Percentiles rank a stretch among this genome's conserved stretches.
These are phyloP conservation scores for Ustilago cynodontis DNA, from an alignment of 1,284 basidiomycete genomes.

Conservation along the genomic window DNA sequence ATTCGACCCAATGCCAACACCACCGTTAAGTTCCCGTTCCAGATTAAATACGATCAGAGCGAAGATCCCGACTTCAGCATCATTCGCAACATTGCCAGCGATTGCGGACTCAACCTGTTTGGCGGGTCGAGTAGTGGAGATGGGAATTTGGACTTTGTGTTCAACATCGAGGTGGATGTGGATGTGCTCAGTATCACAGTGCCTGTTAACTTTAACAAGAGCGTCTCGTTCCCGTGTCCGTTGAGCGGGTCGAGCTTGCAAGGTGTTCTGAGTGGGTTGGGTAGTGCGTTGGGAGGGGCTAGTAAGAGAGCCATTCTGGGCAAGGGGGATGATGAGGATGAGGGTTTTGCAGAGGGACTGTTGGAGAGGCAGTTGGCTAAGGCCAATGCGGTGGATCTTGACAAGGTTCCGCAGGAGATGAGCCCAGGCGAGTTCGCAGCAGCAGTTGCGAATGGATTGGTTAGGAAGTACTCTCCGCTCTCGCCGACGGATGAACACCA, in stretches of 20 bases:
- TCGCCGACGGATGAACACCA: constrained; percentile 12
- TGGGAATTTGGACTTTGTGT: constrained; percentile 45
- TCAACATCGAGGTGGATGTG: constrained; percentile 54
- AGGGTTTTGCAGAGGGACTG: constrained; percentile 11
- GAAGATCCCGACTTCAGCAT: constrained; percentile 77
- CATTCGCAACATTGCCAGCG: constrained; percentile 77
- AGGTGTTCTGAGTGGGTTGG: constrained; percentile 21
- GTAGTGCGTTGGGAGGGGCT: constrained; percentile 11
- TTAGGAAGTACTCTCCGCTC: constrained; percentile 24
- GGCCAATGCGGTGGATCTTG: constrained; percentile 19
- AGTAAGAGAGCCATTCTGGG: constrained; percentile 10
- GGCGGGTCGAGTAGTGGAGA: constrained; percentile 62
- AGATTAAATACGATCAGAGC: constrained; percentile 78
- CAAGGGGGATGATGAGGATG: neutral
- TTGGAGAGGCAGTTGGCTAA: constrained; percentile 24
- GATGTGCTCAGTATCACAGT: constrained; percentile 54
- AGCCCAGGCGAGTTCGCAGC: constrained; percentile 30
- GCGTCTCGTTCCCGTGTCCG: constrained; percentile 54
- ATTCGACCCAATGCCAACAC: constrained; percentile 78
- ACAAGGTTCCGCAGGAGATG: constrained; percentile 24
- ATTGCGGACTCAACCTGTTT: constrained; percentile 75
- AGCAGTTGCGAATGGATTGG: constrained; percentile 30
- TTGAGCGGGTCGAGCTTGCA: constrained; percentile 29
- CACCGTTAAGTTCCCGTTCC: constrained; percentile 84
- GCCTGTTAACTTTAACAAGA: constrained; percentile 45